A percentile compares a stretch with the other conserved stretches of the same genome.
These are phyloP conservation scores for Parathielavia appendiculata DNA, from an alignment of 495 filamentous ascomycete genomes.

Conservation along the genomic window DNA sequence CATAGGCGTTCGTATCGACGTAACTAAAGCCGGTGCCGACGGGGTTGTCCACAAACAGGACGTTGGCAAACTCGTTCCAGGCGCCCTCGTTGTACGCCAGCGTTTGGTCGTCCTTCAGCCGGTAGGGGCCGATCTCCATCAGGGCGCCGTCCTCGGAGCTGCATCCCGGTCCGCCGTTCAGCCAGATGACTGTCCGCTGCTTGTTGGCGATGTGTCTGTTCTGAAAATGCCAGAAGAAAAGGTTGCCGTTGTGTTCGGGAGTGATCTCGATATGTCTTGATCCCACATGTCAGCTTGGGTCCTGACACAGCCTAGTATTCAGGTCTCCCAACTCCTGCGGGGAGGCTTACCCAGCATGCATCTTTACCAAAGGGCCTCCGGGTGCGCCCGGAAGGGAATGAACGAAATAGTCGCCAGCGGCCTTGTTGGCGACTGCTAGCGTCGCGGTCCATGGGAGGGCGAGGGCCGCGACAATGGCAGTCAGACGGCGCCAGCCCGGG, in stretches of 20 bases:
- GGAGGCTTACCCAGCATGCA: conserved; percentile 87
- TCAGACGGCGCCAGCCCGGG: conserved; percentile 35
- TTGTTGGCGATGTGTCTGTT: conserved; percentile 91
- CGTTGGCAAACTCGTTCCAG: conserved; percentile 95
- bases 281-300: conserved; percentile 18
- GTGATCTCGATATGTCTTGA: conserved; percentile 87
- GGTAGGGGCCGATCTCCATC: conserved; percentile 96
- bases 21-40: conserved; percentile 96
- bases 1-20: conserved; percentile 77
- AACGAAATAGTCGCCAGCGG: conserved; percentile 86
- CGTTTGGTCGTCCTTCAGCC: conserved; percentile 67
- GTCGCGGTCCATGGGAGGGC: conserved; percentile 32
- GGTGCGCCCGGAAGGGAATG: conserved; percentile 79
- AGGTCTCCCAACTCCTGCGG: not conserved
- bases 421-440: conserved; percentile 34
- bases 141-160: conserved; percentile 94
- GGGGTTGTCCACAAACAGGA: conserved; percentile 95
- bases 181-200: conserved; percentile 90
- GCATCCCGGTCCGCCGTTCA: conserved; percentile 95
- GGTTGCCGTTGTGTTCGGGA: conserved; percentile 74
- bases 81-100: conserved; percentile 81
- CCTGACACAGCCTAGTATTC: not conserved
- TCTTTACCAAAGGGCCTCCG: conserved; percentile 74
- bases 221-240: conserved; percentile 98
- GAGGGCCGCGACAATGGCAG: conserved; percentile 32